A percentile compares a stretch with the other conserved stretches of the same genome.
Evolutionary conservation across 345 rosid genomes (phyloP).

Genomic region (Aegle marmelos): DNA sequence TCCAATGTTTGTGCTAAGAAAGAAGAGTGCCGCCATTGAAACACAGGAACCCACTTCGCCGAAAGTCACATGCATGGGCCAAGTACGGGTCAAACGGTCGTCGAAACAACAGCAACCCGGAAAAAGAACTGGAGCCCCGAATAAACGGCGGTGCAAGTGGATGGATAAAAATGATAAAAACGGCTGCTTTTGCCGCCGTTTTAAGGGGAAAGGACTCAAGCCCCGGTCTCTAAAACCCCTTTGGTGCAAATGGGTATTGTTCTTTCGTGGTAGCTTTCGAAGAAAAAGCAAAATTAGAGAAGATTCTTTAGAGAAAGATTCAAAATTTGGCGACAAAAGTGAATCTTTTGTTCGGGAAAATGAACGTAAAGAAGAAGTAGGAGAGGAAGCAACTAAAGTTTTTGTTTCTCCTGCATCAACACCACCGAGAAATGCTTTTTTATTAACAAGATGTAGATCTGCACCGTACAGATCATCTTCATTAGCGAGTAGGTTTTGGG

Average conservation of each 20-base stretch:
- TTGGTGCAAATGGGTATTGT: conserved; percentile 41
- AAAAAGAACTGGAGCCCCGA: conserved; percentile 16
- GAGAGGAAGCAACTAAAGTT: conserved; percentile 26
- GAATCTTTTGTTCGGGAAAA: conserved; percentile 14
- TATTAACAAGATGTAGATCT: conserved; percentile 80
- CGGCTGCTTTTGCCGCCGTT: conserved; percentile 29
- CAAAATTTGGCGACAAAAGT: conserved; percentile 22
- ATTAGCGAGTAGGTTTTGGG: conserved; percentile 78
- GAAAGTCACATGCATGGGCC: conserved; percentile 97
- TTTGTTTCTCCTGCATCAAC: conserved; percentile 33
- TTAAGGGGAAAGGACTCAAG: conserved; percentile 20
- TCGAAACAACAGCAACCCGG: conserved; percentile 30
- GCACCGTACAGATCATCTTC: conserved; percentile 86
- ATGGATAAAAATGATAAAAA: conserved; percentile 14
- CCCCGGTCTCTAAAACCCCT: conserved; percentile 29
- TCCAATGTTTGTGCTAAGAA: conserved; percentile 65
- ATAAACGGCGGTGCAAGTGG: conserved; percentile 41
- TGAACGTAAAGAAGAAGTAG: conserved; percentile 17
- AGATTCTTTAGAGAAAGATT: conserved; percentile 30
- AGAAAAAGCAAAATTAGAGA: conserved; percentile 25
- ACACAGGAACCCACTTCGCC: conserved; percentile 92
- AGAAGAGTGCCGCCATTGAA: conserved; percentile 50
- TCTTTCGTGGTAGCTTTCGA: conserved; percentile 18
- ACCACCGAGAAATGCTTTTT: conserved; percentile 72
- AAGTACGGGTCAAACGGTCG: conserved; percentile 72